Percentiles rank a stretch among this genome's conserved stretches.
Evolutionary conservation across 495 filamentous ascomycete species (phyloP).

Genomic region (Penicillium mononematosum): DNA sequence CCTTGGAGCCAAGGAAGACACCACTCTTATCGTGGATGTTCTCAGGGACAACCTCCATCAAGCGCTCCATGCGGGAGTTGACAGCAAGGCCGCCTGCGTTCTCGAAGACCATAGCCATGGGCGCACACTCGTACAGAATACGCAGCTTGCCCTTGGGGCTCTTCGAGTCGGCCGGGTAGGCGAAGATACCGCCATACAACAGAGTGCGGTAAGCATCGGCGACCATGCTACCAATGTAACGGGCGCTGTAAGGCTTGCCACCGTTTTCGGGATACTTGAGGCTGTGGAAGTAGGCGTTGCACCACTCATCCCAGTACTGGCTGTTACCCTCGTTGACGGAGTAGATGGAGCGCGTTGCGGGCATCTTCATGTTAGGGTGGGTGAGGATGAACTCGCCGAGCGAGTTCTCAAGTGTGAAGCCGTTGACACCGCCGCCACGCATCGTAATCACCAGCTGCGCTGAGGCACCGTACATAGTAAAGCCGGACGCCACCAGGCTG

Average conservation of each 20-base stretch:
- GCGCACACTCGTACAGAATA: slow-evolving; percentile 97
- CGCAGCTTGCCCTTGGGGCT: slow-evolving; percentile 96
- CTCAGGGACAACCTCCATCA: slow-evolving; percentile 87
- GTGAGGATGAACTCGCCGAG: slow-evolving; percentile 98
- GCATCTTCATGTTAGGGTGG: slow-evolving; percentile 90
- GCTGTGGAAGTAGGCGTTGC: slow-evolving; percentile 82
- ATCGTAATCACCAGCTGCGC: slow-evolving; percentile 96
- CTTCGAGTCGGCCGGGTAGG: slow-evolving; percentile 97
- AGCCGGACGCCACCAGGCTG: slow-evolving; percentile 88
- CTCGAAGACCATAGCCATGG: slow-evolving; percentile 99
- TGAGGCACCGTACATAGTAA: slow-evolving; percentile 99
- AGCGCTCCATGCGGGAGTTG: slow-evolving; percentile 81
- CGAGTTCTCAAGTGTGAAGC: slow-evolving; percentile 94
- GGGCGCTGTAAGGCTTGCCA: slow-evolving; percentile 87
- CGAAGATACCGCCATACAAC: slow-evolving; percentile 94
- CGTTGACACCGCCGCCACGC: slow-evolving; percentile 89
- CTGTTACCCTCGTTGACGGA: slow-evolving; percentile 98
- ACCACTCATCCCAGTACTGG: slow-evolving; percentile 89
- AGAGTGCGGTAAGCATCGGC: slow-evolving; percentile 96
- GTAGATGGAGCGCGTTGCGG: slow-evolving; percentile 80
- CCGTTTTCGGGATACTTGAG: slow-evolving; percentile 73
- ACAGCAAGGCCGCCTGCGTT: slow-evolving; percentile 94
- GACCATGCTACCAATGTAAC: slow-evolving; percentile 98
- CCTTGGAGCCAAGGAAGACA: slow-evolving; percentile 92
- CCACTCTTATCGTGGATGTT: slow-evolving; percentile 94